These are phyloP conservation scores for Cyberlindnera saturnus DNA, from an alignment of 805 yeast genomes.

Conservation along the genomic window DNA sequence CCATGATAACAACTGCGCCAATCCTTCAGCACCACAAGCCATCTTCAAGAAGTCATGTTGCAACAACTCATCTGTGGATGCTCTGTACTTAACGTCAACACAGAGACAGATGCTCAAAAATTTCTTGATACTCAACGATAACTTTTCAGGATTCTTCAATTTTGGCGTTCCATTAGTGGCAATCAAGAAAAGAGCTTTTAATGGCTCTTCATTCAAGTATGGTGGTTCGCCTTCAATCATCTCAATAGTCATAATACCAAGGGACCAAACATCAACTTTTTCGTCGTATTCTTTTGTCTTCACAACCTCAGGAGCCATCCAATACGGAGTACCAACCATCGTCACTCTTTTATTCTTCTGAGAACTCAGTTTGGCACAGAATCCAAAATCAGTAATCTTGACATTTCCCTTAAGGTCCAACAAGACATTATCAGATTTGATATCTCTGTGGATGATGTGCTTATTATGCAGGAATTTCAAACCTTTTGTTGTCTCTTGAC, in stretches of 20 bases:
- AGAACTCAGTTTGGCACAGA: conserved; percentile 89
- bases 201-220: conserved; percentile 90
- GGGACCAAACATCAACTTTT: conserved; percentile 96
- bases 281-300: conserved; percentile 93
- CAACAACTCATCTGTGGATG: conserved; percentile 81
- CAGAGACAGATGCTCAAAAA: conserved; percentile 88
- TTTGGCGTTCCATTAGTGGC: conserved; percentile 98
- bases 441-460: conserved; percentile 93
- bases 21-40: conserved; percentile 54
- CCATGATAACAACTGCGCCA: conserved; percentile 55
- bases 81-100: conserved; percentile 90
- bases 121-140: conserved; percentile 73
- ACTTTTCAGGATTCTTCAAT: conserved; percentile 79
- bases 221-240: conserved; percentile 99
- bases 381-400: conserved; percentile 94
- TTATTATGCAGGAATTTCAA: conserved; percentile 86
- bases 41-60: conserved; percentile 65
- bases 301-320: conserved; percentile 99
- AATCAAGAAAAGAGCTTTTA: conserved; percentile 87
- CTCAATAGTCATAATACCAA: conserved; percentile 97
- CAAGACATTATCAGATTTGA: conserved; percentile 91
- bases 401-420: conserved; percentile 78
- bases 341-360: conserved; percentile 88
- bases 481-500: conserved; percentile 86
- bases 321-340: conserved; percentile 98